Conservation (phyloP, 73 alveolate species). For the Paraurostyla sp. region DNA sequence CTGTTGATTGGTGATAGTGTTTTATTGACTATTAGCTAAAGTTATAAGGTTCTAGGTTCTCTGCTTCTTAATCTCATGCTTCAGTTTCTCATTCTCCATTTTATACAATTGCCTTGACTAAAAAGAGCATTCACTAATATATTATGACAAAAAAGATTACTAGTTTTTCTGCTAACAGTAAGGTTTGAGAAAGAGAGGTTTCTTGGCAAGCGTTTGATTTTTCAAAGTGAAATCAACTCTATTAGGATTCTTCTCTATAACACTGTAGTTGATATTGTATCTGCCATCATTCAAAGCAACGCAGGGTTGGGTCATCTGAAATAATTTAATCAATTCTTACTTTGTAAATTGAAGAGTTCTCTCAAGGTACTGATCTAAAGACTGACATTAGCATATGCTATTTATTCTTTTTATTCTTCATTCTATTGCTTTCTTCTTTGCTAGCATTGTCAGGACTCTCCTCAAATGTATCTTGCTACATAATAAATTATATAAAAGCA, state of each 20-base stretch:
- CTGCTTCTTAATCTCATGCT: background rate
- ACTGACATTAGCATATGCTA: constrained; percentile 3
- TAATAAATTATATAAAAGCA: background rate
- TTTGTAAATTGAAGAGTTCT: background rate
- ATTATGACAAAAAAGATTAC: background rate
- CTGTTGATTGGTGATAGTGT: background rate
- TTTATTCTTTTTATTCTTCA: background rate
- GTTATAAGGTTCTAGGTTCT: background rate
- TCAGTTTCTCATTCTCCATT: constrained; percentile 2
- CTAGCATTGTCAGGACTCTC: background rate
- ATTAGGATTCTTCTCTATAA: background rate
- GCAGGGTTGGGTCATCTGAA: background rate
- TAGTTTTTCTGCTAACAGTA: background rate
- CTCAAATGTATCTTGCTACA: background rate
- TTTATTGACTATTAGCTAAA: background rate
- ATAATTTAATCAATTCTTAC: background rate
- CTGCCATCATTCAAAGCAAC: constrained; percentile 41
- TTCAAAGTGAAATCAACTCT: background rate
- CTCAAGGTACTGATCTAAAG: constrained; percentile 49
- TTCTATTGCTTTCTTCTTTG: background rate
- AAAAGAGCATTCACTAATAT: background rate
- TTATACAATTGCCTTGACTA: constrained; percentile 8
- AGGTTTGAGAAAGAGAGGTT: constrained; percentile 1
- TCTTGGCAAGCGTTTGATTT: background rate
- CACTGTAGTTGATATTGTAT: constrained; percentile 10